Conservation (phyloP, 805 yeast species). For the Barnettozyma salicaria region DNA sequence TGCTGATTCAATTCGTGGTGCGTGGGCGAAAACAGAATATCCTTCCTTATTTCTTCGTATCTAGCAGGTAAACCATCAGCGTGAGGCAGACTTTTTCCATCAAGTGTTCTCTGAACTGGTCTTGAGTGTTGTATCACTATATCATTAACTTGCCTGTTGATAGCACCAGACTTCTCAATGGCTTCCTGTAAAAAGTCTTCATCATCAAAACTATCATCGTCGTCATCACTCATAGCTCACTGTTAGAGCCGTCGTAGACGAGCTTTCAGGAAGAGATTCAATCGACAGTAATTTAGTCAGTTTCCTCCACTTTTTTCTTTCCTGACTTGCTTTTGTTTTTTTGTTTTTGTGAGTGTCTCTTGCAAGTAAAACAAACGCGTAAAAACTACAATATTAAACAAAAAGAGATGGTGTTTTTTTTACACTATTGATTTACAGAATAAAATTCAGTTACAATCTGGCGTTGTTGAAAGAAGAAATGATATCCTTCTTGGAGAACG, state of each 20-base stretch:
- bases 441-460: slow-evolving; percentile 11
- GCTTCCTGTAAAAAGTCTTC: slow-evolving; percentile 21
- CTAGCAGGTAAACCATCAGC: slow-evolving; percentile 10
- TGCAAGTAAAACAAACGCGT: too few species aligned
- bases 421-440: neutral
- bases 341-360: too few species aligned
- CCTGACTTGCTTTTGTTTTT: too few species aligned
- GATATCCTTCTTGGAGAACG: slow-evolving; percentile 50
- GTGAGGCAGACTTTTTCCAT: slow-evolving; percentile 25
- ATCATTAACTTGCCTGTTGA: slow-evolving; percentile 29
- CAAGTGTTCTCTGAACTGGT: slow-evolving; percentile 32
- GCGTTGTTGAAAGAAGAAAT: slow-evolving; percentile 44
- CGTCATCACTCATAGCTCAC: too few species aligned
- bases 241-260: neutral
- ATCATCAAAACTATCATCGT: slow-evolving; percentile 27
- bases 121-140: slow-evolving; percentile 25
- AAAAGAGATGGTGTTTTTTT: neutral
- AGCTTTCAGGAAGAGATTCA: neutral
- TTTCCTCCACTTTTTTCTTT: slow-evolving; percentile 5
- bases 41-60: slow-evolving; percentile 34
- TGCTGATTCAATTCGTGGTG: slow-evolving; percentile 44
- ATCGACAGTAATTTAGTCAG: neutral
- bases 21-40: slow-evolving; percentile 36
- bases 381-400: neutral
- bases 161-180: slow-evolving; percentile 25